Conservation (phyloP, 768 basidiomycete genomes). For the Mycena indigotica region DNA sequence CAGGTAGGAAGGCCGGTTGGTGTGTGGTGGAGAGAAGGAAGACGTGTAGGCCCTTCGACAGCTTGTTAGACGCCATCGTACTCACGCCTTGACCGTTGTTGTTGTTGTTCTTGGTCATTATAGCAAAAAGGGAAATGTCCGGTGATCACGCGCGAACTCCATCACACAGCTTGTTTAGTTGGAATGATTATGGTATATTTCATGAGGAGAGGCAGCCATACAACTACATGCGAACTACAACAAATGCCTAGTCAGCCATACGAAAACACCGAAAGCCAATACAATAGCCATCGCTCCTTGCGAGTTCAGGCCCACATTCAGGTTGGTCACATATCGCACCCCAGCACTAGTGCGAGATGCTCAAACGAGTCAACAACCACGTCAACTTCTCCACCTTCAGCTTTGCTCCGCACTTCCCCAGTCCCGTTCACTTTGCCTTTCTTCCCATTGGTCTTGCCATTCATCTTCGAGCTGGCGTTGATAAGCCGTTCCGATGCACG, state of each 20-base stretch:
- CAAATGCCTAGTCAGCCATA: too few species aligned
- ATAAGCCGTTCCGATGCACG: constrained; percentile 33
- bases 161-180: too few species aligned
- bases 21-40: neutral
- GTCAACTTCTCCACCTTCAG: constrained; percentile 44
- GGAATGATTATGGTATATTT: too few species aligned
- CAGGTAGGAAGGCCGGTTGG: neutral
- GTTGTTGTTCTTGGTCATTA: neutral
- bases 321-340: constrained; percentile 17
- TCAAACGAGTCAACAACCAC: constrained; percentile 34
- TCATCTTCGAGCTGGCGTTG: neutral
- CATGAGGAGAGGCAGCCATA: too few species aligned
- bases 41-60: neutral
- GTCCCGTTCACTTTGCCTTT: constrained; percentile 15
- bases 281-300: too few species aligned
- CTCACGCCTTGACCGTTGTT: neutral
- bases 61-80: neutral
- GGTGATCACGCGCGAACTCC: too few species aligned
- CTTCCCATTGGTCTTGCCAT: neutral
- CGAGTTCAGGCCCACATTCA: too few species aligned
- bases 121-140: too few species aligned
- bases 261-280: too few species aligned
- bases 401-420: constrained; percentile 30
- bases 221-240: too few species aligned
- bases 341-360: constrained; percentile 19